Conservation (phyloP, 192 early-diverging fungal genomes). For the Rhizoclosmatium sp. region DNA sequence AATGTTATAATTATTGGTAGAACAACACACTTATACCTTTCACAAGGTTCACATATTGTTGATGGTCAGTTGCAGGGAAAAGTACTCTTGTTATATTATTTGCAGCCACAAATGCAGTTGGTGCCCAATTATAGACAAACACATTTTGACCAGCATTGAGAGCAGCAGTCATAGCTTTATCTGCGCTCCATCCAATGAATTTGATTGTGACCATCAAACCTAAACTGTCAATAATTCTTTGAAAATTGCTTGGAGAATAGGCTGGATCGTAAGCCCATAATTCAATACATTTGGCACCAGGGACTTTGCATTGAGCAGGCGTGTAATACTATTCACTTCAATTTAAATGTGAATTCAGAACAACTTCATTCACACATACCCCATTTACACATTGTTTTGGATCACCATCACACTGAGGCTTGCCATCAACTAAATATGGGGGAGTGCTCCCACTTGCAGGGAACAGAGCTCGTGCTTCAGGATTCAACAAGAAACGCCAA, state of each 20-base stretch:
- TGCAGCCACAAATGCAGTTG: constrained; percentile 24
- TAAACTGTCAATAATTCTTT: constrained; percentile 22
- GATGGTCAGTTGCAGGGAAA: constrained; percentile 24
- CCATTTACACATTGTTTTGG: constrained; percentile 18
- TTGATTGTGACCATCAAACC: constrained; percentile 22
- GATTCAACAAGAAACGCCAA: constrained; percentile 36
- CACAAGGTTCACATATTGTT: background rate
- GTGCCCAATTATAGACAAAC: constrained; percentile 38
- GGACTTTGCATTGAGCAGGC: constrained; percentile 8
- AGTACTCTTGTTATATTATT: constrained; percentile 29
- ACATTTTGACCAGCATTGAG: constrained; percentile 24
- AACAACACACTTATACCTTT: background rate
- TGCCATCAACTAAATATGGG: background rate
- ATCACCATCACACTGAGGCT: constrained; percentile 3
- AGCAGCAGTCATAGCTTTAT: constrained; percentile 1
- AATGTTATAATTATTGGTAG: too few species aligned
- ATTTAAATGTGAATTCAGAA: background rate
- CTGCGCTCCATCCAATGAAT: constrained; percentile 6
- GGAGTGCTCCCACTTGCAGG: constrained; percentile 6
- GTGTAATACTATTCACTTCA: constrained; percentile 7
- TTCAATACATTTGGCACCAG: constrained; percentile 17
- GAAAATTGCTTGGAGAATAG: constrained; percentile 16
- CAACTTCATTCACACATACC: background rate
- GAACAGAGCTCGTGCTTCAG: constrained; percentile 13
- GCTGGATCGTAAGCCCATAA: constrained; percentile 11